Evolutionary conservation across 352 stramenopile species (phyloP), one percentile per base, ranked within the genome.

Genomic region (Pythium monospermum): DNA sequence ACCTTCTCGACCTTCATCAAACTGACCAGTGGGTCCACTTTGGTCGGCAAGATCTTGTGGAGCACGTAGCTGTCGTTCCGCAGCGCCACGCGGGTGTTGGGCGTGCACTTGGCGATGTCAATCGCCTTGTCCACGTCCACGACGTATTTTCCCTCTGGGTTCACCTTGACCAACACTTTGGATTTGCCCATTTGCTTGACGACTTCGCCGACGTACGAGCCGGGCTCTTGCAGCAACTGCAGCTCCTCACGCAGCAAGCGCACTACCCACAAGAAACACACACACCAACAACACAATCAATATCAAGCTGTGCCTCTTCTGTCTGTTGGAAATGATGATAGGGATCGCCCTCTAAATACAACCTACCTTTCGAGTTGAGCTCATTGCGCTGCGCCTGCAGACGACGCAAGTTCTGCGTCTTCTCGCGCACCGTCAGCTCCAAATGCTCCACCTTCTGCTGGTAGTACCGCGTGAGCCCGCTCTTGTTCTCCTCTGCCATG

Each of bases 171-270:
- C 19, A 99, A 76, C 22, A 99, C 96, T 67, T 99, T 99, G 53
- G 96, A 97, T 78, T 99, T 98, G 59, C 96, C 95, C 96, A 99
- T 99, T 61, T 98, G 87, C 78, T 99, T 99, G 16, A 99, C 95
- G 33, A 99, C 96, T 70, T 99, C 97, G 49, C 97, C 97, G 32
- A 99, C 96, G 53, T 99, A 99, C 42, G 86, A 98, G 19, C 96
- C 96, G 0, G 96, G 96, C 65, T 99, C 96, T 70, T 99, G 96
- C 27, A 99, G 79, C 69, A 99, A 76, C 66, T 99, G 87, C 30
- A 99, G 80, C 79, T 99, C 97, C 55, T 99, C 97, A 35, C 96
- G 91, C 30, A 99, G 80, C 68, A 99, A 81, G 12, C 96, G 88
- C n/a, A 99, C 95, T 94, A 41, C 21, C 41, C 5, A 13, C 33